These are phyloP conservation scores for Xylaria bambusicola DNA, from an alignment of 495 filamentous ascomycete species.

Conservation along the genomic window DNA sequence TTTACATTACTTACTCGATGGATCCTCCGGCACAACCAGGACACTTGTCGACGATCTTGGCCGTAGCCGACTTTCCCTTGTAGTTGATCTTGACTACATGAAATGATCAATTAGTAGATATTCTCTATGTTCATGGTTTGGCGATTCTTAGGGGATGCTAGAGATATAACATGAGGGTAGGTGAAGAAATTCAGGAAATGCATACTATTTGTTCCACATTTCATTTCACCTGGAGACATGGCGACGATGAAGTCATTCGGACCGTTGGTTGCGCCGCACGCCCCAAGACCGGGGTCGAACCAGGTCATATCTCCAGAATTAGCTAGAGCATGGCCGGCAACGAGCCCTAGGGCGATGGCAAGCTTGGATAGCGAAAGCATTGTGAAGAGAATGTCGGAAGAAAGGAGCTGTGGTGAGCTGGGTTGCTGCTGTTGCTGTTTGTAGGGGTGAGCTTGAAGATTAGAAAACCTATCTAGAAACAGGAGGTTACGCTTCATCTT, in stretches of 20 bases:
- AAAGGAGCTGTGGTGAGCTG: not conserved
- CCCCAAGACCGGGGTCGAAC: constrained; percentile 44
- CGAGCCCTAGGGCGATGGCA: constrained; percentile 19
- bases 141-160: too few species aligned
- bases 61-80: constrained; percentile 56
- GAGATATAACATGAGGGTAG: too few species aligned
- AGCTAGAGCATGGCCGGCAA: constrained; percentile 18
- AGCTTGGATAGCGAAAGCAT: constrained; percentile 18
- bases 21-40: constrained; percentile 56
- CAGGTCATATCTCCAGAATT: constrained; percentile 49
- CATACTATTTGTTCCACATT: constrained; percentile 58
- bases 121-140: too few species aligned
- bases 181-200: too few species aligned
- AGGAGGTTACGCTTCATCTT: not conserved
- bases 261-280: constrained; percentile 44
- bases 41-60: constrained; percentile 73
- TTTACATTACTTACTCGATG: constrained; percentile 38
- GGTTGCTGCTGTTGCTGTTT: not conserved
- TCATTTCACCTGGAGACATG: constrained; percentile 36
- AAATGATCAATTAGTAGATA: too few species aligned
- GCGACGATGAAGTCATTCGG: constrained; percentile 46
- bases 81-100: constrained; percentile 51
- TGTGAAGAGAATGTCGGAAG: not conserved
- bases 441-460: not conserved
- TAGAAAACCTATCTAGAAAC: not conserved